Conservation (phyloP, 2,329 filamentous ascomycete genomes). For the Ceratocystis ficicola region DNA sequence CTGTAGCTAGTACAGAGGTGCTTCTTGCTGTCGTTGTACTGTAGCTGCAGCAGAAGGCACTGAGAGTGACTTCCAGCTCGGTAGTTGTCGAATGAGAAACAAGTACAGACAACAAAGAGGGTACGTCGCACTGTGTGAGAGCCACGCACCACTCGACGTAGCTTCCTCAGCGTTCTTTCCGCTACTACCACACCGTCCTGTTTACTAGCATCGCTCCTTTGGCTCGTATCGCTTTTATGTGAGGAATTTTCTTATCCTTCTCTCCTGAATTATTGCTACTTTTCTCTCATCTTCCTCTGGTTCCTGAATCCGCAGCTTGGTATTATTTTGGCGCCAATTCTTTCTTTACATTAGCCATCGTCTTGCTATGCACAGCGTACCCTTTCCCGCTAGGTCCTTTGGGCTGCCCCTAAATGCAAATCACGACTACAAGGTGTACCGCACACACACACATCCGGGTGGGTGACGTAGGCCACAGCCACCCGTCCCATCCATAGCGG, state of each 20-base stretch:
- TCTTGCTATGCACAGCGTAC: background rate
- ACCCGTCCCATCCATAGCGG: background rate
- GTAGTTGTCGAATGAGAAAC: background rate
- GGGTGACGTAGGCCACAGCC: slow-evolving; percentile 4
- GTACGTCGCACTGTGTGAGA: background rate
- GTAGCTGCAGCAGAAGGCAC: background rate
- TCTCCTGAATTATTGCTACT: background rate
- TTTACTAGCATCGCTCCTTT: background rate
- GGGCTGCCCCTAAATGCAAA: background rate
- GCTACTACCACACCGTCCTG: too few species aligned
- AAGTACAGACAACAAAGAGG: background rate
- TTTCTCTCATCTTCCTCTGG: background rate
- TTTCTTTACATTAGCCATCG: background rate
- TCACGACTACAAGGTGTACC: background rate
- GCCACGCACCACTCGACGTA: background rate
- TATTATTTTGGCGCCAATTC: background rate
- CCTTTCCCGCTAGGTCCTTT: background rate
- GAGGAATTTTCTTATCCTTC: background rate
- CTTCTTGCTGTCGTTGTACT: background rate
- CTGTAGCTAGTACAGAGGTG: background rate
- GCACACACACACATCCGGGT: background rate
- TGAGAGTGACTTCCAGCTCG: slow-evolving; percentile 3
- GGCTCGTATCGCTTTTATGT: background rate
- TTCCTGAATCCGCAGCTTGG: background rate
- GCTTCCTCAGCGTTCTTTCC: too few species aligned